phyloP scores from a whole-genome alignment of 768 basidiomycete genomes.

The Russula lepida region DNA sequence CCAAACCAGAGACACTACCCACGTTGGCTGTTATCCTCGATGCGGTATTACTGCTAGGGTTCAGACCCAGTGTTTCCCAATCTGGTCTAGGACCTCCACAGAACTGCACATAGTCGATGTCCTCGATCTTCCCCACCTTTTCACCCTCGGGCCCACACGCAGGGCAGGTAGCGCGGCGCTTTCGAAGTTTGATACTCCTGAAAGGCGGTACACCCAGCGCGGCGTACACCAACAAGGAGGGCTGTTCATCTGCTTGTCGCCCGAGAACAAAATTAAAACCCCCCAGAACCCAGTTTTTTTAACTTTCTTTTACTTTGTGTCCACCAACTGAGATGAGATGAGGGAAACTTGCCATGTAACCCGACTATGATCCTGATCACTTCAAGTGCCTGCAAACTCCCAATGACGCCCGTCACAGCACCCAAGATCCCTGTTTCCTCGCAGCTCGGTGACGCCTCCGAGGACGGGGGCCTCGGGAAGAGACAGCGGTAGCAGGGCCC shows the following conservation, averaged over 20 bases:
- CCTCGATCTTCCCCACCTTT: conserved; percentile 39
- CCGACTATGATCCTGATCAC: conserved; percentile 72
- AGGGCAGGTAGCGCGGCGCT: conserved; percentile 58
- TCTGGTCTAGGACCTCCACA: conserved; percentile 70
- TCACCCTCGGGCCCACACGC: conserved; percentile 58
- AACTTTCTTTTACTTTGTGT: not conserved
- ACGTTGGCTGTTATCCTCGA: conserved; percentile 28
- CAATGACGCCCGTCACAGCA: conserved; percentile 82
- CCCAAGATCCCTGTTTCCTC: conserved; percentile 87
- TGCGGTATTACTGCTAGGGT: conserved; percentile 14
- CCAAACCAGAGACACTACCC: conserved; percentile 10
- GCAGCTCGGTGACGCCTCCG: conserved; percentile 61
- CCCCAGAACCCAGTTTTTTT: too few species aligned
- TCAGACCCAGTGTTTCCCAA: conserved; percentile 51
- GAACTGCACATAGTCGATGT: conserved; percentile 76
- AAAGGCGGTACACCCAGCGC: conserved; percentile 65
- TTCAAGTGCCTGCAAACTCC: conserved; percentile 83
- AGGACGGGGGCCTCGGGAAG: conserved; percentile 68
- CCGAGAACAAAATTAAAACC: too few species aligned
- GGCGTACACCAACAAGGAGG: conserved; percentile 66
- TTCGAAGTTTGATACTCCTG: conserved; percentile 73
- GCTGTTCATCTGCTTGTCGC: conserved; percentile 40
- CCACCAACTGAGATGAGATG: not conserved
- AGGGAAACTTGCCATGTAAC: conserved; percentile 43
- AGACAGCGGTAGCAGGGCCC: conserved; percentile 94